phyloP scores from a whole-genome alignment of 805 yeast species.

The Candida rishiriensis region DNA sequence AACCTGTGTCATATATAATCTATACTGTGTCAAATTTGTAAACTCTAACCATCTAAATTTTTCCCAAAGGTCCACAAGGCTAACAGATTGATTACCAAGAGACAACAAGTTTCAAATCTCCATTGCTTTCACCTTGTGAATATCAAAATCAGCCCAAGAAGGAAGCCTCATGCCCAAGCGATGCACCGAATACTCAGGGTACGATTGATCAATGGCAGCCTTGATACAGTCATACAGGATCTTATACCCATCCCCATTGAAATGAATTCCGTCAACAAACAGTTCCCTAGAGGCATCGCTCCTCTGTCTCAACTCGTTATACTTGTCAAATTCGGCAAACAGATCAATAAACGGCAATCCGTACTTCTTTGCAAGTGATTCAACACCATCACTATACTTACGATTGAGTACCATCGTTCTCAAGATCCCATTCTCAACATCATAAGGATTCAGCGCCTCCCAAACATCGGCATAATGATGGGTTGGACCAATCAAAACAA shows the following conservation, averaged over 20 bases:
- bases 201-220: conserved; percentile 25
- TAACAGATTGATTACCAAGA: not conserved
- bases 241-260: conserved; percentile 34
- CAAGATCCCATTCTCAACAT: conserved; percentile 28
- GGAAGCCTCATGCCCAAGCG: conserved; percentile 18
- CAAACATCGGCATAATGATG: conserved; percentile 43
- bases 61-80: too few relatives aligned
- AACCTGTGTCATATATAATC: too few relatives aligned
- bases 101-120: conserved; percentile 1
- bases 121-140: conserved; percentile 8
- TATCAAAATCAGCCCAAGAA: conserved; percentile 15
- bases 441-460: conserved; percentile 32
- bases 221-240: conserved; percentile 33
- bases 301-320: conserved; percentile 11
- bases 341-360: conserved; percentile 56
- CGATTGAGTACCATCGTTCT: conserved; percentile 42
- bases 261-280: conserved; percentile 44
- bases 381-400: conserved; percentile 47
- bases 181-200: conserved; percentile 30
- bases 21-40: not conserved
- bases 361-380: conserved; percentile 39
- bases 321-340: conserved; percentile 37
- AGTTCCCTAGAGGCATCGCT: conserved; percentile 17
- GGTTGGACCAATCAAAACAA: conserved; percentile 61
- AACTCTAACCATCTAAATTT: not conserved